Evolutionary conservation across 371 early-diverging fungal genomes (phyloP).

Genomic region (Actinomortierella wolfii): DNA sequence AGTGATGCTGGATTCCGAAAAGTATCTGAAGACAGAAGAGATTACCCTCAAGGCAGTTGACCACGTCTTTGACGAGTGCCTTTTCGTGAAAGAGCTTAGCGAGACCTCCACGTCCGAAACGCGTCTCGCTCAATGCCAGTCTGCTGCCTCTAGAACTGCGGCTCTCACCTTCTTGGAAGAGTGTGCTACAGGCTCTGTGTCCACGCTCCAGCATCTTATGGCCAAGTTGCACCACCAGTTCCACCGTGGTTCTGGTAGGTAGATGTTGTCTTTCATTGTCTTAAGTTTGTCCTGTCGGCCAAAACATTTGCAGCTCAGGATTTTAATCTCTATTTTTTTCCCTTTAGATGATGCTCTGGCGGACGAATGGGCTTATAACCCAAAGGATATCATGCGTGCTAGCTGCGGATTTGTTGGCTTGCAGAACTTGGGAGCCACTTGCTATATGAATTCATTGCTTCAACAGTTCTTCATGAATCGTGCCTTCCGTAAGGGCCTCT

Average conservation of each 20-base stretch:
- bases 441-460: slow-evolving; percentile 64
- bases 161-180: slow-evolving; percentile 48
- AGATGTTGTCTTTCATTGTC: slow-evolving; percentile 12
- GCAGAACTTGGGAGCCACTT: slow-evolving; percentile 65
- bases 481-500: slow-evolving; percentile 49
- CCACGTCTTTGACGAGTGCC: slow-evolving; percentile 39
- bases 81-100: slow-evolving; percentile 17
- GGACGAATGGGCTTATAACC: slow-evolving; percentile 52
- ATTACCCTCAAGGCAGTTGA: slow-evolving; percentile 16
- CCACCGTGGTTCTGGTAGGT: slow-evolving; percentile 28
- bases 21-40: slow-evolving; percentile 16
- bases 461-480: slow-evolving; percentile 64
- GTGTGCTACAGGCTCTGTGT: slow-evolving; percentile 20
- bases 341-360: slow-evolving; percentile 34
- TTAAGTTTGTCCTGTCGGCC: no score
- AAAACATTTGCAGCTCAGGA: no score
- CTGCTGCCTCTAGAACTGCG: slow-evolving; percentile 39
- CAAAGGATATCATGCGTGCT: slow-evolving; percentile 46
- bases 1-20: slow-evolving; percentile 32
- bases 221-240: slow-evolving; percentile 36
- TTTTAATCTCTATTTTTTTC: background rate
- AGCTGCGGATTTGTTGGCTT: slow-evolving; percentile 55
- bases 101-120: background rate
- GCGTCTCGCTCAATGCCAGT: slow-evolving; percentile 25
- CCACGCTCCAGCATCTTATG: slow-evolving; percentile 35